Evolutionary conservation across 768 basidiomycete genomes (phyloP), one percentile per base, ranked within the genome.

Genomic region (Udeniomyces megalosporus): DNA sequence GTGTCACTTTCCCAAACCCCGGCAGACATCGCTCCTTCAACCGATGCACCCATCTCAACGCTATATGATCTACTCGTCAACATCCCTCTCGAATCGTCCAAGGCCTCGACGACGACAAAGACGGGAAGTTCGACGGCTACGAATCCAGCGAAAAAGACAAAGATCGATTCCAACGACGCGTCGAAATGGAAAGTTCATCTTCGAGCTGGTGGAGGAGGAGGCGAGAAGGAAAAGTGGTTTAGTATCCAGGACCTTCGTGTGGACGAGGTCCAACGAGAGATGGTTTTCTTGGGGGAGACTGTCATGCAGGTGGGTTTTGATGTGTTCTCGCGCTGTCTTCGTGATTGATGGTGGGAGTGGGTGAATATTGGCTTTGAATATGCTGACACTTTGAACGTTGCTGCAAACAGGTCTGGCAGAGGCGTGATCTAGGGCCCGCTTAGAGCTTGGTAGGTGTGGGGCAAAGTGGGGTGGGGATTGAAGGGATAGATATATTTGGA

Each of bases 251-350:
- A 54, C 55, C 78, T 99, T 61, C 86, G 92, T 65, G 92, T 99
- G 11, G 86, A 90, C 71, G 92, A 97, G 70, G 86, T 88, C n/a
- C 78, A 90, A 62, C 89, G 87, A 73, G 90, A 95, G 71, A 91
- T 99, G 88, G 93, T 99, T 58, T 91, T 95, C 72, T 77, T 99
- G 38, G 93, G 92, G 29, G 95, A 97, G 73, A 88, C 86, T n/a
- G 85, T 93, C 34, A 76, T 99, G 56, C 95, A 99, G 80, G 91
- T 91, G 58, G 62, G 72, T 59, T 15, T 52, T 14, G 31, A 11
- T 35, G 57, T 31, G n/a, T n/a, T n/a, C n/a, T n/a, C n/a, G n/a
- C 38, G 10, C 38, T 42, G 38, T 42, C 17, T 42, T 42, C 38
- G 8, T 42, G 10, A 8, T 42, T 8, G 38, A 8, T 8, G 38